Evolutionary conservation across 1,284 basidiomycete genomes (phyloP), one percentile per base, ranked within the genome.

Genomic region (Boletus semigastroideus): DNA sequence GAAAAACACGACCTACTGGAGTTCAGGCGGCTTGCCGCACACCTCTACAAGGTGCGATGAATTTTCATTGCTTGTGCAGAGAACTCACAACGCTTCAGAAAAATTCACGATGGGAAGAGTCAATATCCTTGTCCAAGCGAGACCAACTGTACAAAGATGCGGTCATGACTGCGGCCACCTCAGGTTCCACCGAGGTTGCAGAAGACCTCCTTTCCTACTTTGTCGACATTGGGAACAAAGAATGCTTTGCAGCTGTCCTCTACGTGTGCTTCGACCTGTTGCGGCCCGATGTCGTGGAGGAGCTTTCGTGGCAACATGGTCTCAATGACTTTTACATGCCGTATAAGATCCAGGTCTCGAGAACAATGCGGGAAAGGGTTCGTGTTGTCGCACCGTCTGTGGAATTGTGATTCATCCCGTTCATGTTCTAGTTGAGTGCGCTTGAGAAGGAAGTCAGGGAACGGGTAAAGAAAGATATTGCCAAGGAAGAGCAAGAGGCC

Each of bases 131-230:
- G 30, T 94, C 92, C 41, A 99, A 99, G 77, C 86, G 91, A 61
- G 97, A 99, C 77, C 91, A 97, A 68, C 77, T 99, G 44, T 98
- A 93, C 84, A 91, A 92, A 67, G 97, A 99, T 68, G 91, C 95
- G 5, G 94, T 99, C 75, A 72, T 94, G 66, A 98, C 96, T 0
- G 94, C 95, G 1, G 87, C 95, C 0, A 77, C 81, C n/a, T 95
- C 92, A 8, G 77, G 68, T 36, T 84, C 82, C 25, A 85, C 81
- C 8, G 90, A 94, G 51, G 90, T 98, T 33, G 91, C 93, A 3
- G 95, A 99, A 71, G 97, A 98, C 53, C 78, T 99, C 16, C 77
- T 98, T 19, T 86, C 86, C 10, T 99, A 95, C 76, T 95, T 94
- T 67, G 93, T 98, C 58, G 90, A 94, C 69, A 97, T 99, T 58